Conservation (phyloP, 2,329 filamentous ascomycete genomes). For the Pseudogymnoascus sp. region DNA sequence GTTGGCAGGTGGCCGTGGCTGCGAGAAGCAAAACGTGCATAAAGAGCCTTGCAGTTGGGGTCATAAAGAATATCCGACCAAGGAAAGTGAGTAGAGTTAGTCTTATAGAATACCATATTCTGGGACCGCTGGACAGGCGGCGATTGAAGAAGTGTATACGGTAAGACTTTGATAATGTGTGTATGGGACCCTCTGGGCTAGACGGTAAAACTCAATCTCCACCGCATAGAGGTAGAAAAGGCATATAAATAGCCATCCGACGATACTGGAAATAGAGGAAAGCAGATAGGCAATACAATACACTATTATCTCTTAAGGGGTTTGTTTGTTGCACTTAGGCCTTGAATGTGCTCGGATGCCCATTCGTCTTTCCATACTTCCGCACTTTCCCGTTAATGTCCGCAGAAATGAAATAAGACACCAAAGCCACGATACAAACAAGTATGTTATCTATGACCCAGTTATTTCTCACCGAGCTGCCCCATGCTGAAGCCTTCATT, state of each 20-base stretch:
- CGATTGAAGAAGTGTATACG: not conserved
- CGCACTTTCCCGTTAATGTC: constrained; percentile 50
- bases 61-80: not conserved
- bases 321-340: not conserved
- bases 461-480: constrained; percentile 48
- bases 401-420: constrained; percentile 41
- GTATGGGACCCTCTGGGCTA: not conserved
- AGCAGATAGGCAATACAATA: not conserved
- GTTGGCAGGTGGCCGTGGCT: not conserved
- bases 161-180: not conserved
- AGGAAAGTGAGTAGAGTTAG: not conserved
- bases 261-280: not conserved
- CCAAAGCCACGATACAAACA: constrained; percentile 45
- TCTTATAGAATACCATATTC: not conserved
- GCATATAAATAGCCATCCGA: not conserved
- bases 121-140: not conserved
- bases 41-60: not conserved
- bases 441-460: constrained; percentile 51
- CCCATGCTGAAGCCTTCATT: constrained; percentile 56
- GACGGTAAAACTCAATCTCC: not conserved
- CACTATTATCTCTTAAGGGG: not conserved
- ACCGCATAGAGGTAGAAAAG: not conserved
- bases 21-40: not conserved
- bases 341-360: constrained; percentile 40
- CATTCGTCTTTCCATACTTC: constrained; percentile 47